These are phyloP conservation scores for Rhodotorula sphaerocarpa DNA, from an alignment of 768 basidiomycete genomes.

Conservation along the genomic window DNA sequence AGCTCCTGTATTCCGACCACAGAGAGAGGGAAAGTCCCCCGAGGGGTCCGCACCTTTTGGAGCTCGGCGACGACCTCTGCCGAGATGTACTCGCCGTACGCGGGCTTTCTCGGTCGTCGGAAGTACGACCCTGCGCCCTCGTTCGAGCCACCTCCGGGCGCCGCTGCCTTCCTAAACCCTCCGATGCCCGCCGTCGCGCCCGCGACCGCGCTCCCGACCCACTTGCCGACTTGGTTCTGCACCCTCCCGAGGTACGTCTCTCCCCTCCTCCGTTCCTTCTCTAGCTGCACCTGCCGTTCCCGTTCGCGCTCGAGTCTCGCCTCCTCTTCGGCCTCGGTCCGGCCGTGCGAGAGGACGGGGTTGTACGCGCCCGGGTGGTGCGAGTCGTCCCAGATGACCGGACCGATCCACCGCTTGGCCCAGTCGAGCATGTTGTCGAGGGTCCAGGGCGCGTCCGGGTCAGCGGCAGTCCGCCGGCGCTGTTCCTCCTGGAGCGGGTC, in stretches of 20 bases:
- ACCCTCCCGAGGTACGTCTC: constrained; percentile 4
- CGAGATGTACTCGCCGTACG: constrained; percentile 17
- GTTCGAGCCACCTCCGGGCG: no score
- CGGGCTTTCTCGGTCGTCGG: constrained; percentile 25
- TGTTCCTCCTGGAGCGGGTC: neutral
- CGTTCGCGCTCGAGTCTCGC: neutral
- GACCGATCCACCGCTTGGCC: constrained; percentile 29
- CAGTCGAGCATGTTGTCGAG: constrained; percentile 20
- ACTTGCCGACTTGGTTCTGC: neutral
- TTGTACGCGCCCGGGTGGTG: constrained; percentile 16
- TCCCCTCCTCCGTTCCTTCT: neutral
- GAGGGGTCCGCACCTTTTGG: constrained; percentile 13
- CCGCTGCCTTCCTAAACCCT: no score
- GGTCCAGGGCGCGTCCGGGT: neutral
- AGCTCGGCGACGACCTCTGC: constrained; percentile 34
- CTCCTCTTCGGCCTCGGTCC: neutral
- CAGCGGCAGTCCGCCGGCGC: no score
- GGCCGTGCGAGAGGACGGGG: neutral
- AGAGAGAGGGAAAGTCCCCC: neutral
- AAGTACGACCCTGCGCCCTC: no score
- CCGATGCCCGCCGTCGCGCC: neutral
- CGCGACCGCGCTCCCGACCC: constrained; percentile 2
- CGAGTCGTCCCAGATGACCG: constrained; percentile 25
- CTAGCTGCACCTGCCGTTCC: neutral
- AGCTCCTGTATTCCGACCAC: neutral